A percentile compares a stretch with the other conserved stretches of the same genome.
phyloP scores from a whole-genome alignment of 331 rosid species.

The Telfairia occidentalis region DNA sequence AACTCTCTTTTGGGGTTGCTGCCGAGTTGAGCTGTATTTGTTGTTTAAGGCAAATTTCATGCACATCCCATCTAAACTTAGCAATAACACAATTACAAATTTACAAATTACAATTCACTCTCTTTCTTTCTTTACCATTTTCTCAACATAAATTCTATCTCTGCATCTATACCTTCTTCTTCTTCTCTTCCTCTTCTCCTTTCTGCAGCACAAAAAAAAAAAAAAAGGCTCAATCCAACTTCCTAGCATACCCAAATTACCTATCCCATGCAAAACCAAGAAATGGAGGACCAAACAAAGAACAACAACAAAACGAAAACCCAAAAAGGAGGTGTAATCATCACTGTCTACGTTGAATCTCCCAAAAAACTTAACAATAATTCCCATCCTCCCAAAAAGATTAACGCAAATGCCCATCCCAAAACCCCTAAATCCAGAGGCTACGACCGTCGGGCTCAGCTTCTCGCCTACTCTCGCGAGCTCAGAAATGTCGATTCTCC shows the following conservation, averaged over 20 bases:
- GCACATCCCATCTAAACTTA: not conserved
- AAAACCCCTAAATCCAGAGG: not conserved
- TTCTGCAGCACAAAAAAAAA: not conserved
- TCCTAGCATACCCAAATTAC: not conserved
- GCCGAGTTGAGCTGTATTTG: not conserved
- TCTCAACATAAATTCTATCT: not conserved
- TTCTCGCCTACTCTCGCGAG: slow-evolving; percentile 6
- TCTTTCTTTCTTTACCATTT: not conserved
- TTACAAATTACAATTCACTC: slow-evolving; percentile 4
- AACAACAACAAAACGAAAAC: not conserved
- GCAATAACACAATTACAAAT: not conserved
- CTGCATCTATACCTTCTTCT: not conserved
- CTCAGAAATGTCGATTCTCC: slow-evolving; percentile 6
- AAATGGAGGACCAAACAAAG: not conserved
- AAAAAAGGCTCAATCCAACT: not conserved
- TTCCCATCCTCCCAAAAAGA: not conserved
- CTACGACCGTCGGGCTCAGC: slow-evolving; percentile 11
- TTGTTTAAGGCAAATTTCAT: not conserved
- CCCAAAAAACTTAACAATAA: not conserved
- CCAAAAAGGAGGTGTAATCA: not conserved
- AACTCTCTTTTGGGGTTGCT: not conserved
- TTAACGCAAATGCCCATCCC: not conserved
- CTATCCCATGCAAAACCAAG: not conserved
- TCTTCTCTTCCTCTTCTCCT: not conserved
- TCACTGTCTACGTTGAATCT: slow-evolving; percentile 13